Base-by-base conservation (phyloP, 345 rosid species). In the Clausena lansium region DNA sequence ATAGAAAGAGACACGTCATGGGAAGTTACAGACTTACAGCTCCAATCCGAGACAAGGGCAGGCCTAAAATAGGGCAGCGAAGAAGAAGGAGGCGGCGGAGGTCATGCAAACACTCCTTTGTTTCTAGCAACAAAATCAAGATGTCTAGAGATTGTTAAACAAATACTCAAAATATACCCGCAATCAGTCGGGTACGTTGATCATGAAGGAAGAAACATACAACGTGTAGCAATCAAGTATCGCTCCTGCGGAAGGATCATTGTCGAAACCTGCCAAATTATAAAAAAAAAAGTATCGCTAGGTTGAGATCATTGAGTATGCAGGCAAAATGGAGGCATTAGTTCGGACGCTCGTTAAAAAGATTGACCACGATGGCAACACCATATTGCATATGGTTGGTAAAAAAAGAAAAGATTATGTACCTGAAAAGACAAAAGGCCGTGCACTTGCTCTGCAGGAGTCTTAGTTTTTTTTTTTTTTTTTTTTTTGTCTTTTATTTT, bases 1-100 rank as follows among this genome's bases (percentile, higher is more conserved):
- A n/a, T n/a, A n/a, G n/a, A n/a, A 58, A 68, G 50, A 69, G 84
- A 82, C 32, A 58, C 61, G 2, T 78, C 84, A 14, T 82, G 84
- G 81, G 66, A 35, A 24, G 22, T n/a, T 10, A n/a, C 54, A 58
- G 1, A 15, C 9, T 13, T n/a, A n/a, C n/a, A n/a, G n/a, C n/a
- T n/a, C n/a, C 66, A 2, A 36, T 58, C 54, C 65, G n/a, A 1
- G 76, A 73, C 13, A 33, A 58, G 64, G 38, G 76, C 14, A 72
- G 65, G 63, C 66, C 76, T 35, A 72, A 36, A 58, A 72, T 72
- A 33, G 58, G 19, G 9, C 30, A 28, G 8, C 14, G 76, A 52
- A 4, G 14, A 2, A 5, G 32, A 28, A 0, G 67, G 67, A 4
- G 9, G n/a, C 4, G 17, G 9, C 4, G 67, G 13, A 62, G 35